Evolutionary conservation across 1,284 basidiomycete genomes (phyloP), one percentile per base, ranked within the genome.

Genomic region (Heliocybe sulcata): DNA sequence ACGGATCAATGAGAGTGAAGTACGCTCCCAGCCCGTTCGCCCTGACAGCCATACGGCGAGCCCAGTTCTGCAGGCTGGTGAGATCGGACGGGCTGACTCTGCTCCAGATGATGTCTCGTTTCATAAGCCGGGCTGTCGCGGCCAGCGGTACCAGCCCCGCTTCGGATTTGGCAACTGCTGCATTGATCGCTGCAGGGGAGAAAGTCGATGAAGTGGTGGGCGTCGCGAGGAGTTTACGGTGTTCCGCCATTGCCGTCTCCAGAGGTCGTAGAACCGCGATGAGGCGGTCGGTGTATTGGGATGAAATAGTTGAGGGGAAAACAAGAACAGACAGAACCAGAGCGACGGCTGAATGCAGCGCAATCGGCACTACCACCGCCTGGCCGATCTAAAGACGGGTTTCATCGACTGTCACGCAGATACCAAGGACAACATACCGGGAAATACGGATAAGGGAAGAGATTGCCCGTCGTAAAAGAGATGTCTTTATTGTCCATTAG

Each of bases 401-500:
- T 52, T 16, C 10, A 52, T 29, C 14, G 10, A 3, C 16, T 26
- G n/a, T 23, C 27, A 20, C 3, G 19, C 9, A 11, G 6, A n/a
- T 27, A 45, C 50, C 26, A 52, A 14, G 35, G 19, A 6, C 3
- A 47, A 50, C 54, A 55, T 55, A 76, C 75, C 55, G 56, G 56
- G 65, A 90, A 91, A 61, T 78, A 79, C 0, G 87, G 79, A 59
- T 76, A 90, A 0, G 89, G 90, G 60, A 80, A 85, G 8, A 91
- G 68, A 9, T 69, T 77, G 0, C 80, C 78, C 1, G 80, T 83
- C 0, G 81, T 83, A 20, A 90, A 62, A 38, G 72, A 69, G 23
- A 87, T 83, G 63, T 86, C 85, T 83, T 62, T 45, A 35, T 6
- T 45, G 42, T 6, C 42, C n/a, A 16, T 19, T 45, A 20, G n/a